Conservation (phyloP, 768 basidiomycete species). For the Hygrophoropsis aurantiaca region DNA sequence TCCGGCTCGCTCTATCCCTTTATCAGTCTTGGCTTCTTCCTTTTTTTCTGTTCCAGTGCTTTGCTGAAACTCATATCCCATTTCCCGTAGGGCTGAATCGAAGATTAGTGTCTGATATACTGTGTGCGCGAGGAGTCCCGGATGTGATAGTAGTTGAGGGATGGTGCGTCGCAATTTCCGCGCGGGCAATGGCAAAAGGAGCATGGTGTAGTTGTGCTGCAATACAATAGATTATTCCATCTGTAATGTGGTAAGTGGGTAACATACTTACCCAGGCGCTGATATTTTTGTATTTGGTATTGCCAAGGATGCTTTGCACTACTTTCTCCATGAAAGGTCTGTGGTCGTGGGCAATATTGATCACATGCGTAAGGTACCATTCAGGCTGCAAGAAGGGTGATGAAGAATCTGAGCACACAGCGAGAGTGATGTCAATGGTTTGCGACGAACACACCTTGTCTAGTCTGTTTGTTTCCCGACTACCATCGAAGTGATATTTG, state of each 20-base stretch:
- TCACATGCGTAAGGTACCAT: constrained; percentile 93
- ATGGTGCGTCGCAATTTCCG: constrained; percentile 75
- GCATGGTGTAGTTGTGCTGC: constrained; percentile 80
- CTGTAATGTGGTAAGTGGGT: background rate
- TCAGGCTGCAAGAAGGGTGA: constrained; percentile 66
- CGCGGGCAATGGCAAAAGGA: constrained; percentile 75
- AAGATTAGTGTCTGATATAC: constrained; percentile 91
- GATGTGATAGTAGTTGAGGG: constrained; percentile 70
- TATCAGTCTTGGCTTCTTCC: constrained; percentile 20
- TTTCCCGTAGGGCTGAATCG: constrained; percentile 73
- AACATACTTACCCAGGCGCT: constrained; percentile 84
- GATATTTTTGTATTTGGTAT: constrained; percentile 60
- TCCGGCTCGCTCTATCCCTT: constrained; percentile 61
- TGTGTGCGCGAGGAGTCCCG: constrained; percentile 90
- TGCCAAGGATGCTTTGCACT: constrained; percentile 67
- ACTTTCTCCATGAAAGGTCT: constrained; percentile 73
- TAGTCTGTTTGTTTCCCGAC: constrained; percentile 81
- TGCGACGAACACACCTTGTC: constrained; percentile 69
- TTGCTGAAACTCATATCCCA: constrained; percentile 58
- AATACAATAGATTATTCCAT: constrained; percentile 2
- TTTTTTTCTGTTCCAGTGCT: constrained; percentile 9
- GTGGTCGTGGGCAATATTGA: constrained; percentile 87
- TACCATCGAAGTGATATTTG: constrained; percentile 92
- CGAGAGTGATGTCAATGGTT: background rate
- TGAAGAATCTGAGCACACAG: background rate